These are phyloP conservation scores for Alternaria sp. DNA, from an alignment of 2,329 filamentous ascomycete genomes.

Conservation along the genomic window DNA sequence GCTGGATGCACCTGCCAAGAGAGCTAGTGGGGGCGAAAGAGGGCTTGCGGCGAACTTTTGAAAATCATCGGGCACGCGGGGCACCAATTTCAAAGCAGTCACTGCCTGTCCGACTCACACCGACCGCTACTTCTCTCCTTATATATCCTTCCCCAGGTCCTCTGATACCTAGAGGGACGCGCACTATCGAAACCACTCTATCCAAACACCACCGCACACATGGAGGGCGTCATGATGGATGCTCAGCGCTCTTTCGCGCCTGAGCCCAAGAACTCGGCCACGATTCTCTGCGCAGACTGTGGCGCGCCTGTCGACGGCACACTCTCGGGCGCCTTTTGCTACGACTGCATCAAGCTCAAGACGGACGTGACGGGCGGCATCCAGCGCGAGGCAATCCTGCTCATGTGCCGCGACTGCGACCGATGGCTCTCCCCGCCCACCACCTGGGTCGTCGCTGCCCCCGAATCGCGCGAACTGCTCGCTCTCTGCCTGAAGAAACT, in stretches of 20 bases:
- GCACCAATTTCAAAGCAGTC: slow-evolving; percentile 40
- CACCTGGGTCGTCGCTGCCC: slow-evolving; percentile 83
- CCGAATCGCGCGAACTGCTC: slow-evolving; percentile 89
- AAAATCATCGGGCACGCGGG: slow-evolving; percentile 15
- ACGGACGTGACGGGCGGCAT: slow-evolving; percentile 92
- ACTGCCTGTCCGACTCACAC: slow-evolving; percentile 23
- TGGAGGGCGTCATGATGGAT: slow-evolving; percentile 50
- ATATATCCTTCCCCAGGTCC: background rate
- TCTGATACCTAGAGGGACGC: background rate
- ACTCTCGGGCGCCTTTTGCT: slow-evolving; percentile 82
- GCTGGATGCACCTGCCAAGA: background rate
- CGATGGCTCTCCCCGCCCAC: slow-evolving; percentile 84
- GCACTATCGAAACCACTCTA: background rate
- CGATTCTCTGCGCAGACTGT: slow-evolving; percentile 98
- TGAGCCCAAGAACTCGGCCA: slow-evolving; percentile 56
- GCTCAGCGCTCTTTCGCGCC: slow-evolving; percentile 49
- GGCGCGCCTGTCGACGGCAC: slow-evolving; percentile 95
- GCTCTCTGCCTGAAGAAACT: slow-evolving; percentile 90
- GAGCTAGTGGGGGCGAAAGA: background rate
- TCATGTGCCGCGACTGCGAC: slow-evolving; percentile 94
- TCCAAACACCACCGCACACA: slow-evolving; percentile 4
- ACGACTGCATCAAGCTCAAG: slow-evolving; percentile 93
- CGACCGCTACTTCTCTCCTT: background rate
- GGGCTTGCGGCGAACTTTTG: slow-evolving; percentile 29
- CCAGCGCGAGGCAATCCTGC: slow-evolving; percentile 85